Evolutionary conservation across 352 stramenopile genomes (phyloP).

Genomic region (Phytophthora kernoviae): DNA sequence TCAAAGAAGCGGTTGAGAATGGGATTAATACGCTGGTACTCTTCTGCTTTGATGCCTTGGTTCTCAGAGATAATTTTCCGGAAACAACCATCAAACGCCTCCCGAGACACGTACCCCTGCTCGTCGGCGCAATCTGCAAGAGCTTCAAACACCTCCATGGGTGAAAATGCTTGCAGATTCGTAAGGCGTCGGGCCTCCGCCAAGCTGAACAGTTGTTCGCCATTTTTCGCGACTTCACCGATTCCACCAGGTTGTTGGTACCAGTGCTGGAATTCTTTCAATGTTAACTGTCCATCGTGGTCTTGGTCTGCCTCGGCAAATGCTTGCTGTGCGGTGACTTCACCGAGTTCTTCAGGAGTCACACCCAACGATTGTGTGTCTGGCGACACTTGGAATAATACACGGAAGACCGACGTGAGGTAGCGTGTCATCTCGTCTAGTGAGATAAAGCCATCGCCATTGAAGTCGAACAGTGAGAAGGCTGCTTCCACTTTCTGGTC

Average conservation of each 20-base stretch:
- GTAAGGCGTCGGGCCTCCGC: conserved; percentile 72
- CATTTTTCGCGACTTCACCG: conserved; percentile 77
- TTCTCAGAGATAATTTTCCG: conserved; percentile 70
- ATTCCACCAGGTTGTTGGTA: conserved; percentile 79
- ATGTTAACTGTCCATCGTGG: conserved; percentile 76
- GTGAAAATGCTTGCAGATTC: conserved; percentile 74
- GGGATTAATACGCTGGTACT: conserved; percentile 73
- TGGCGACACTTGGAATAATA: conserved; percentile 83
- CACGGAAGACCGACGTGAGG: conserved; percentile 86
- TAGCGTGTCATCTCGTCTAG: conserved; percentile 89
- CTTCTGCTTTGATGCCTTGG: conserved; percentile 47
- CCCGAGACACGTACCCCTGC: conserved; percentile 70
- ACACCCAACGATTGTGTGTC: conserved; percentile 65
- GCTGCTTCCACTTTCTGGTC: conserved; percentile 86
- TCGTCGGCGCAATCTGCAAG: conserved; percentile 74
- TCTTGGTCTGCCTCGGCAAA: conserved; percentile 72
- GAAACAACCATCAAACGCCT: conserved; percentile 81
- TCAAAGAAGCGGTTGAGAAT: conserved; percentile 82
- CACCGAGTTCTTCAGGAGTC: conserved; percentile 76
- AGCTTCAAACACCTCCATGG: conserved; percentile 81
- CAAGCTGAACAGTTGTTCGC: conserved; percentile 80
- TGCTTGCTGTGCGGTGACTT: conserved; percentile 80
- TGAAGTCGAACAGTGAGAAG: conserved; percentile 89
- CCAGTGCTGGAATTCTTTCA: conserved; percentile 89
- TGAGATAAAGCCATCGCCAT: conserved; percentile 89